Conservation (phyloP, 1,284 basidiomycete species). For the Moniliophthora roreri region DNA sequence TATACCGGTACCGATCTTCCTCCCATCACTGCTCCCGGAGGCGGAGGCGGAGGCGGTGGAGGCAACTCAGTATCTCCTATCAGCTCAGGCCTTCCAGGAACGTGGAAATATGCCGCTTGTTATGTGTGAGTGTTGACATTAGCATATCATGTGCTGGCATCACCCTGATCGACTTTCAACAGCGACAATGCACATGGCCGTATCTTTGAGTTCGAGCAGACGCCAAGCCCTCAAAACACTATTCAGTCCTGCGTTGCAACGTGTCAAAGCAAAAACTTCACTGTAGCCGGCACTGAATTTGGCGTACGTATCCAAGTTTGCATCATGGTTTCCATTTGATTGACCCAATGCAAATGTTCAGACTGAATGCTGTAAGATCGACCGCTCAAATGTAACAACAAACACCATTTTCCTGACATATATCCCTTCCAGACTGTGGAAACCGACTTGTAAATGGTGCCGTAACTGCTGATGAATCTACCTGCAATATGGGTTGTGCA, state of each 20-base stretch:
- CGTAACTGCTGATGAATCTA: constrained; percentile 39
- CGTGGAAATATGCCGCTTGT: constrained; percentile 54
- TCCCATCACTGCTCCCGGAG: constrained; percentile 30
- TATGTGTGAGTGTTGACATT: constrained; percentile 49
- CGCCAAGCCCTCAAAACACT: constrained; percentile 32
- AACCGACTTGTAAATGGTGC: constrained; percentile 59
- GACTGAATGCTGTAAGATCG: constrained; percentile 56
- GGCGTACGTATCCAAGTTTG: constrained; percentile 26
- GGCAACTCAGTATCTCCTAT: constrained; percentile 43
- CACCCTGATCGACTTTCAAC: background rate
- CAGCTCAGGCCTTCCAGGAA: constrained; percentile 41
- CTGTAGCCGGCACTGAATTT: constrained; percentile 49
- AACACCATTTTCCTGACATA: background rate
- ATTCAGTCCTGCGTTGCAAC: constrained; percentile 45
- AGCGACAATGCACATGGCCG: constrained; percentile 56
- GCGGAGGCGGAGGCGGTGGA: constrained; percentile 37
- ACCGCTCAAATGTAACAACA: background rate
- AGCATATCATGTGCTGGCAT: background rate
- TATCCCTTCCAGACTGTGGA: constrained; percentile 54
- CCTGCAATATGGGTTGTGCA: constrained; percentile 68
- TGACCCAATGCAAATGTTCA: constrained; percentile 15
- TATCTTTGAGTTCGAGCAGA: constrained; percentile 36
- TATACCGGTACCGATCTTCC: constrained; percentile 60
- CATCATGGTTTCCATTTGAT: constrained; percentile 4
- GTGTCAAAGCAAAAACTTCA: constrained; percentile 43